Evolutionary conservation across 148 eudicot genomes (phyloP), one percentile per base, ranked within the genome.

Genomic region (Rhododendron henanense): DNA sequence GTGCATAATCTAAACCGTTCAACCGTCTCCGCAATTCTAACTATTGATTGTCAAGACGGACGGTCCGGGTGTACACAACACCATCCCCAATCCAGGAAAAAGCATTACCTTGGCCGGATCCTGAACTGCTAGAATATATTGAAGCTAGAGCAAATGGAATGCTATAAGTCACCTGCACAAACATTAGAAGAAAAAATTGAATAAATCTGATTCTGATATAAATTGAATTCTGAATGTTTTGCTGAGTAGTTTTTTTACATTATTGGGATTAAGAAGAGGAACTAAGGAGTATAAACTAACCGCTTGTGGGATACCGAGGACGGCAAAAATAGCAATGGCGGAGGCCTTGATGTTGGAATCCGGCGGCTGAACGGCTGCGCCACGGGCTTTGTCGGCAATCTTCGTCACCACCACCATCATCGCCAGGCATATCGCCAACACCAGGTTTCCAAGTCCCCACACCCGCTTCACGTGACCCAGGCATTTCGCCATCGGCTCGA

Each of bases 401-500:
- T 90, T 88, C 13, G 90, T 77, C 33, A 90, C 85, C 83, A 76
- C 73, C 59, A 90, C 91, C 28, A 88, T 90, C 88, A 86, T 21
- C 6, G 13, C 87, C 73, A 90, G 71, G 25, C 91, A 88, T 4
- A 86, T 23, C 1, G 88, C 88, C 37, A 90, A 5, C 47, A 90
- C 2, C 2, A 90, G 47, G 81, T 90, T 90, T 1, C 81, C 86
- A 31, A 65, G 61, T 10, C 88, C 91, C 91, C 90, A 90, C 10
- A 87, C 45, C 18, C 81, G 35, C 73, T 86, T 90, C 19, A 81
- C 91, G 18, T 81, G 83, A 6, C 83, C 82, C 4, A 88, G 51
- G 14, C 84, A 74, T 0, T 84, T 83, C 28, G 84, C 87, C 44
- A 86, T 11, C 19, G 45, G 82, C 88, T 82, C 83, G 1, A 88